These are phyloP conservation scores for Lipomyces spencermartinsiae DNA, from an alignment of 805 yeast species.

Conservation along the genomic window DNA sequence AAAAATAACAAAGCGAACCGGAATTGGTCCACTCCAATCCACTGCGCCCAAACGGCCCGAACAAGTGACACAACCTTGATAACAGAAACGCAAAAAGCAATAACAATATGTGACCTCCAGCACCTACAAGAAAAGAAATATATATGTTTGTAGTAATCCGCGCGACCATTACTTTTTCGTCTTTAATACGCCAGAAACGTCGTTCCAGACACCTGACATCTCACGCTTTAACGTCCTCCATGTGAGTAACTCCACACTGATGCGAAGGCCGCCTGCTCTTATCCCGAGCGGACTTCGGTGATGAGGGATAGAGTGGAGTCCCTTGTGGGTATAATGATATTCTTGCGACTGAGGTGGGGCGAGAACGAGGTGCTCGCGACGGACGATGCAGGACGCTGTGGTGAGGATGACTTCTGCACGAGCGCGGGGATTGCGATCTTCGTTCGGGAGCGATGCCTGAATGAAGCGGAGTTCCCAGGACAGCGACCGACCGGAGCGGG, in stretches of 20 bases:
- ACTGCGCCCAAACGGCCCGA: background rate
- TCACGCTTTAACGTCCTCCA: constrained; percentile 11
- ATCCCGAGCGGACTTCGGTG: constrained; percentile 1
- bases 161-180: background rate
- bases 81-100: background rate
- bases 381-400: constrained; percentile 5
- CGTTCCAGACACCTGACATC: constrained; percentile 3
- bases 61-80: background rate
- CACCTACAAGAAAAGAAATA: background rate
- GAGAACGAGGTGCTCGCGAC: background rate
- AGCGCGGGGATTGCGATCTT: background rate
- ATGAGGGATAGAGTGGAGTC: background rate
- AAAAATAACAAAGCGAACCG: background rate
- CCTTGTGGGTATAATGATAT: background rate
- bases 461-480: background rate
- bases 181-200: background rate
- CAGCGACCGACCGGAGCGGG: background rate
- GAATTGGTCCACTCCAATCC: background rate
- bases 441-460: background rate
- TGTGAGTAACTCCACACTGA: constrained; percentile 1
- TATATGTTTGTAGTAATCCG: background rate
- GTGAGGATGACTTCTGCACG: constrained; percentile 2
- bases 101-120: background rate
- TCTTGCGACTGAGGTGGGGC: background rate
- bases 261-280: background rate